Conservation (phyloP, 2,329 filamentous ascomycete genomes). For the Berkeleyomyces basicola region DNA sequence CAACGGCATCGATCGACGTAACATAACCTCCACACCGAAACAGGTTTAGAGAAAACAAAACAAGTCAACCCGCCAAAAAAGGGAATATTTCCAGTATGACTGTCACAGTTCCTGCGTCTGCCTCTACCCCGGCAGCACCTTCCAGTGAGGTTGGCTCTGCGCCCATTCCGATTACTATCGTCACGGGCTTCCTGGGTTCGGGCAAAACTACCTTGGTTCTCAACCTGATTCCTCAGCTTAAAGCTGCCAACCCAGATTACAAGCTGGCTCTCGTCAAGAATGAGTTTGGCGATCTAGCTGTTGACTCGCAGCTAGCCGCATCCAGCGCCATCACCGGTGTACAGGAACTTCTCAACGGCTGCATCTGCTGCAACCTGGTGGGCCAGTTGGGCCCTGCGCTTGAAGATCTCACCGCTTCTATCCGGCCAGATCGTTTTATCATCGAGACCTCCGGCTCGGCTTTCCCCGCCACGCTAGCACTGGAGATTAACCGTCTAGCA, state of each 20-base stretch:
- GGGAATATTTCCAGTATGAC: not conserved
- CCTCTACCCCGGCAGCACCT: not conserved
- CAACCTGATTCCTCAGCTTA: slow-evolving; percentile 80
- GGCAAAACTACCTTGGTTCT: slow-evolving; percentile 95
- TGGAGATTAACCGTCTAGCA: slow-evolving; percentile 71
- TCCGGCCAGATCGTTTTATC: slow-evolving; percentile 64
- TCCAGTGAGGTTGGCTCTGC: slow-evolving; percentile 16
- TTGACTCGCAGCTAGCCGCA: slow-evolving; percentile 82
- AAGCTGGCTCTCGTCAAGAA: slow-evolving; percentile 91
- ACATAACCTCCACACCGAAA: not conserved
- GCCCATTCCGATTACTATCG: slow-evolving; percentile 77
- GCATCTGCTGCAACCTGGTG: slow-evolving; percentile 97
- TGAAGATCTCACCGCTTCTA: slow-evolving; percentile 44
- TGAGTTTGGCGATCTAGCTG: slow-evolving; percentile 86
- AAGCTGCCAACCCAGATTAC: slow-evolving; percentile 54
- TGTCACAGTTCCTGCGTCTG: not conserved
- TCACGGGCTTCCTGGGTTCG: slow-evolving; percentile 90
- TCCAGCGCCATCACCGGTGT: slow-evolving; percentile 74
- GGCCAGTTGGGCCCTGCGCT: slow-evolving; percentile 76
- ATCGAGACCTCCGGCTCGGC: slow-evolving; percentile 86
- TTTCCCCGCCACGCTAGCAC: slow-evolving; percentile 73
- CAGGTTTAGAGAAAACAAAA: not conserved
- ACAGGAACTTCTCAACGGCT: slow-evolving; percentile 85
- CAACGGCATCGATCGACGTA: not conserved
- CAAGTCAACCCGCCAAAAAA: not conserved